phyloP scores from a whole-genome alignment of 768 basidiomycete genomes.

The Multifurca ochricompacta region DNA sequence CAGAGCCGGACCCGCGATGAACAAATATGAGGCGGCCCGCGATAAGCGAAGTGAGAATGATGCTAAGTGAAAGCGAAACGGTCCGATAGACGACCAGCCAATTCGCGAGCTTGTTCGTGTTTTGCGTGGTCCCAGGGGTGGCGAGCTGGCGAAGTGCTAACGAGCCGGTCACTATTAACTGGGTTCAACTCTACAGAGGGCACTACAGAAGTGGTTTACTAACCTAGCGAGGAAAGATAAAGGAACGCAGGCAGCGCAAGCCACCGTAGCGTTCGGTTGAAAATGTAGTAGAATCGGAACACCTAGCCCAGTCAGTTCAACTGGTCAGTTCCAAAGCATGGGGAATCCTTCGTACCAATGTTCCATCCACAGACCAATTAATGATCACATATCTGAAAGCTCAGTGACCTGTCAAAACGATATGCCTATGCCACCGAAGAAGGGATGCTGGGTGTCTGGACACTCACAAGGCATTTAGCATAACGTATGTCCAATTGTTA shows the following conservation, averaged over 20 bases:
- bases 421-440: neutral
- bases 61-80: constrained; percentile 16
- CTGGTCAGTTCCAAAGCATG: neutral
- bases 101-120: constrained; percentile 2
- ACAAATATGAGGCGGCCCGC: constrained; percentile 3
- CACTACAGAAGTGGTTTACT: neutral
- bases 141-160: constrained; percentile 18
- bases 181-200: neutral
- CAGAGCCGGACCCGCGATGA: neutral
- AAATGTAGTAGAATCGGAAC: constrained; percentile 7
- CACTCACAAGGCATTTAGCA: constrained; percentile 24
- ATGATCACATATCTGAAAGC: constrained; percentile 25
- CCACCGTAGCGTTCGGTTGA: neutral
- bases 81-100: constrained; percentile 21
- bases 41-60: constrained; percentile 16
- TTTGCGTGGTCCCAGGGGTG: constrained; percentile 8
- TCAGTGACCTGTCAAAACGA: constrained; percentile 1
- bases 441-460: neutral
- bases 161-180: constrained; percentile 16
- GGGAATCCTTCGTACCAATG: constrained; percentile 21
- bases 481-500: constrained; percentile 18
- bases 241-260: constrained; percentile 3
- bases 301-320: neutral
- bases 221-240: constrained; percentile 3
- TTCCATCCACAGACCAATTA: constrained; percentile 27